Conservation (phyloP, 176 grass and related monocot species). For the Lolium multiflorum region DNA sequence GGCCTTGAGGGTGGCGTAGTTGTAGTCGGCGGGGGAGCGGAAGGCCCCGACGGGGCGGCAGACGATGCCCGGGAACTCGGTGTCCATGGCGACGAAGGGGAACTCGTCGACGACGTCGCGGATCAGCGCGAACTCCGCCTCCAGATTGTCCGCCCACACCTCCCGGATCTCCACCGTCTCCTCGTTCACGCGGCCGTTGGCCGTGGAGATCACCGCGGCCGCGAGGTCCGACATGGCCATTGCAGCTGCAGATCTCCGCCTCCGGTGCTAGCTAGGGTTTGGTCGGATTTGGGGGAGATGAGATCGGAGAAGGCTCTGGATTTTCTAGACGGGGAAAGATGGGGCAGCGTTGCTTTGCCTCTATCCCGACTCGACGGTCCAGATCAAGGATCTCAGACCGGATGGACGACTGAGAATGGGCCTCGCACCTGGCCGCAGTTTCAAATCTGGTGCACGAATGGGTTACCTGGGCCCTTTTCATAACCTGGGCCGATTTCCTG, state of each 20-base stretch:
- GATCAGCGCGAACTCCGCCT: constrained; percentile 88
- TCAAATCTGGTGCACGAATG: background rate
- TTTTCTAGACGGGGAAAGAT: constrained; percentile 10
- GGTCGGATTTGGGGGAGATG: constrained; percentile 15
- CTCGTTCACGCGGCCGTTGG: constrained; percentile 25
- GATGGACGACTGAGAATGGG: background rate
- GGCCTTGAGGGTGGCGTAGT: constrained; percentile 96
- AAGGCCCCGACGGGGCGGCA: constrained; percentile 82
- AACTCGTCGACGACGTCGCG: constrained; percentile 90
- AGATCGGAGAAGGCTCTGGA: constrained; percentile 27
- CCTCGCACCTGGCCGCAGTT: background rate
- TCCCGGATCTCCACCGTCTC: constrained; percentile 97
- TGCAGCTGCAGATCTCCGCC: background rate
- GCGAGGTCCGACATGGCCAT: constrained; percentile 44
- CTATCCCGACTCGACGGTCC: background rate
- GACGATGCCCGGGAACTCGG: constrained; percentile 94
- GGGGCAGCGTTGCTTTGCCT: background rate
- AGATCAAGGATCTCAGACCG: background rate
- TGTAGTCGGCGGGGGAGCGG: constrained; percentile 81
- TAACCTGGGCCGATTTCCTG: too few relatives aligned
- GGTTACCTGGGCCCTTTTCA: too few relatives aligned
- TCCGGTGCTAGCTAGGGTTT: constrained; percentile 49
- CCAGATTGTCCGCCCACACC: constrained; percentile 95
- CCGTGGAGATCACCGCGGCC: constrained; percentile 39
- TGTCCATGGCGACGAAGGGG: constrained; percentile 97